phyloP scores from a whole-genome alignment of 495 filamentous ascomycete species.

The Margaritispora aquatica region DNA sequence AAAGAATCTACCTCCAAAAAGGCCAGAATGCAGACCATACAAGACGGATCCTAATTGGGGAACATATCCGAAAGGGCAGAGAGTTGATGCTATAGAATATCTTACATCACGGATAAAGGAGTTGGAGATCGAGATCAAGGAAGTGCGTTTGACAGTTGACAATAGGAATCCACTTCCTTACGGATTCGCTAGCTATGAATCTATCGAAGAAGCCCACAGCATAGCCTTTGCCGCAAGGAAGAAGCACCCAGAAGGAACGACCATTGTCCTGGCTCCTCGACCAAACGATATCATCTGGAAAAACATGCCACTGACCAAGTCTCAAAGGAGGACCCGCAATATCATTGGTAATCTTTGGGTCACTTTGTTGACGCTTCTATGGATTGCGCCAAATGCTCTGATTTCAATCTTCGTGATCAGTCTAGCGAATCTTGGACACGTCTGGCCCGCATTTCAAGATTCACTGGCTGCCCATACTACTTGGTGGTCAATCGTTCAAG shows the following conservation, averaged over 20 bases:
- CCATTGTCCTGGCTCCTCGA: conserved; percentile 69
- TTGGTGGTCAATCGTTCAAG: conserved; percentile 84
- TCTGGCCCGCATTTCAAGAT: conserved; percentile 72
- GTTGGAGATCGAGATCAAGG: conserved; percentile 77
- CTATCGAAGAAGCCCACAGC: conserved; percentile 79
- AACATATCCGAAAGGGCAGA: conserved; percentile 56
- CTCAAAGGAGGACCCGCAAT: conserved; percentile 60
- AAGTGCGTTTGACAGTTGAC: conserved; percentile 74
- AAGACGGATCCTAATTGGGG: conserved; percentile 57
- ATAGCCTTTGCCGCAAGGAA: conserved; percentile 76
- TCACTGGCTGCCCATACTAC: conserved; percentile 53
- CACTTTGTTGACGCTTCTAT: conserved; percentile 71
- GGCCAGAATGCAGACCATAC: conserved; percentile 73
- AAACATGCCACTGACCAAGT: conserved; percentile 68
- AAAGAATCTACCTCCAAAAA: conserved; percentile 65
- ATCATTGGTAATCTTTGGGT: conserved; percentile 83
- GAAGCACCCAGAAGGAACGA: conserved; percentile 76
- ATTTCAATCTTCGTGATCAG: conserved; percentile 92
- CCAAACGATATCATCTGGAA: conserved; percentile 96
- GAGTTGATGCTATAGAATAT: conserved; percentile 92
- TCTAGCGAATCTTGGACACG: conserved; percentile 65
- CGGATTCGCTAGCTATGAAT: conserved; percentile 90
- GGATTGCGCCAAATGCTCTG: conserved; percentile 90
- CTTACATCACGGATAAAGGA: conserved; percentile 76
- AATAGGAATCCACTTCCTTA: conserved; percentile 82